Evolutionary conservation across 371 early-diverging fungal genomes (phyloP), one percentile per base, ranked within the genome.

Genomic region (Chytridium lagenaria): DNA sequence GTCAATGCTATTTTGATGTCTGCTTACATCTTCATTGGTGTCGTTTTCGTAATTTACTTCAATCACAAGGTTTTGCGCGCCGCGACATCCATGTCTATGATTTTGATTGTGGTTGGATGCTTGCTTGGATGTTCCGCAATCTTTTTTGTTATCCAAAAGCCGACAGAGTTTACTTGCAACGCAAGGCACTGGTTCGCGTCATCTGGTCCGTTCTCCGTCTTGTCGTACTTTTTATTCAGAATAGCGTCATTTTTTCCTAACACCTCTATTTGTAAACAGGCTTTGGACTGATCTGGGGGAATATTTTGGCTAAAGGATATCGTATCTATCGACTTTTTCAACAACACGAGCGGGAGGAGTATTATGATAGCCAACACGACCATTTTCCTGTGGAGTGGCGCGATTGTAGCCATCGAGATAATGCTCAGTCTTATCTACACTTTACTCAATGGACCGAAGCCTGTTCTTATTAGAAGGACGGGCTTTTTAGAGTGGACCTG

Each of bases 31-130:
- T 7, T 26, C 5, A 52, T 52, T 52, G 55, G 55, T 5, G 55
- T 52, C 23, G 5, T 52, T 12, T 52, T 52, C 26, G 26, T 52
- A 5, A 26, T 52, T 26, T 52, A 52, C 34, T 38, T 19, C 19
- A 63, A 63, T 16, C 12, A 31, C 28, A 38, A 63, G 22, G 38
- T 23, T 34, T 3, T 63, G 33, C 12, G 34, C 5, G 22, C 15
- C 34, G 63, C 63, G 10, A 36, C 63, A 16, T 38, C 63, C 15
- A 3, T 33, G 12, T 19, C 38, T 7, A 36, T 31, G 36, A 19
- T 63, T 5, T 33, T 63, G 7, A 63, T 63, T 63, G 38, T 38
- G 12, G 63, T 31, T 34, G 63, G 63, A 10, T 63, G 63, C 34
- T 12, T 63, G 63, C 3, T 63, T 19, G 19, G 15, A 19, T 63